phyloP scores from a whole-genome alignment of 768 basidiomycete species.

The Dacryopinax primogenitus region DNA sequence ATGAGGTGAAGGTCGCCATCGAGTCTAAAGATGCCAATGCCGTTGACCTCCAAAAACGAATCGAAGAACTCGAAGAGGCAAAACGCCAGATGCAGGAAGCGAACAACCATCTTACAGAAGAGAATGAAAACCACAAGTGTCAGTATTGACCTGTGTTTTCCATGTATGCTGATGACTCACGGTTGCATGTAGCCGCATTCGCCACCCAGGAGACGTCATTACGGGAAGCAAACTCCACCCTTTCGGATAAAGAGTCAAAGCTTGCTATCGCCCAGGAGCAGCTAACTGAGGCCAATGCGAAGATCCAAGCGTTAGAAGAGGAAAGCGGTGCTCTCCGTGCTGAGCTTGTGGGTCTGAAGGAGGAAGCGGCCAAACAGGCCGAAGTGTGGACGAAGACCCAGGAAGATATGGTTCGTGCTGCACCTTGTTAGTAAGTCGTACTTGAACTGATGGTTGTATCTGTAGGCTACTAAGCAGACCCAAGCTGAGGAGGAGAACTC shows the following conservation, averaged over 20 bases:
- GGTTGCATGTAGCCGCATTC: background rate
- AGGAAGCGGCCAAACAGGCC: slow-evolving; percentile 56
- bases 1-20: background rate
- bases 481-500: slow-evolving; percentile 43
- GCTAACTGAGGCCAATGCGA: slow-evolving; percentile 21
- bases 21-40: background rate
- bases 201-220: background rate
- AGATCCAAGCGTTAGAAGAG: slow-evolving; percentile 68
- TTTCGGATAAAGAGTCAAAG: background rate
- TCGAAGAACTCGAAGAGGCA: background rate
- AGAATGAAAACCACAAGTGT: background rate
- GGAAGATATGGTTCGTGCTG: slow-evolving; percentile 38
- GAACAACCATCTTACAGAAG: background rate
- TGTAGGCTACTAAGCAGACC: background rate
- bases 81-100: background rate
- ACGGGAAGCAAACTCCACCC: background rate
- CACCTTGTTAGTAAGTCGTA: slow-evolving; percentile 24
- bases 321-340: slow-evolving; percentile 64
- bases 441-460: background rate
- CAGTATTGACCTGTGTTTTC: background rate
- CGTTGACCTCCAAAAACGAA: background rate
- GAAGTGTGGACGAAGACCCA: slow-evolving; percentile 78
- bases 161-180: background rate
- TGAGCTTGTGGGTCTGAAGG: slow-evolving; percentile 58
- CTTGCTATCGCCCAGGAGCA: background rate